Percentiles rank a stretch among this genome's conserved stretches.
Conservation (phyloP, 306 rosid genomes). For the Malus sylvestris region DNA sequence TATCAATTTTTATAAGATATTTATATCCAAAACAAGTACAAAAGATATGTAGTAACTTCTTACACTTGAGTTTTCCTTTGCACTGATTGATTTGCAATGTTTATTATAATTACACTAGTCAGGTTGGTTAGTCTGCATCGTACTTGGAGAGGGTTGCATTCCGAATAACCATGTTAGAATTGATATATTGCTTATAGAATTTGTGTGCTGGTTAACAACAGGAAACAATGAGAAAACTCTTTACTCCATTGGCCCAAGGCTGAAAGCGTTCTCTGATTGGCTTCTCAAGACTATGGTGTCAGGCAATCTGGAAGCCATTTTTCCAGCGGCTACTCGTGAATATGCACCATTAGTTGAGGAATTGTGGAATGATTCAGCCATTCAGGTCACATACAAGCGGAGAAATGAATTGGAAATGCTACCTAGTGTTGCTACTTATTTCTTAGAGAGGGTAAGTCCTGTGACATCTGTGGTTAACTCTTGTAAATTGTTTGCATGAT, state of each 20-base stretch:
- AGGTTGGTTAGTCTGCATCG: not conserved
- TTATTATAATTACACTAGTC: not conserved
- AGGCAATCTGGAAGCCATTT: constrained; percentile 86
- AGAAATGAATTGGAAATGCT: constrained; percentile 88
- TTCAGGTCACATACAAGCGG: constrained; percentile 79
- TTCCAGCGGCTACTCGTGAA: constrained; percentile 98
- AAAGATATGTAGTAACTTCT: not conserved
- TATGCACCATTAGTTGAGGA: constrained; percentile 88
- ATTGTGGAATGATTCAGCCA: constrained; percentile 83
- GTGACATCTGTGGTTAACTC: not conserved
- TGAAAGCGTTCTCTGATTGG: constrained; percentile 96
- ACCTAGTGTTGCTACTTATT: constrained; percentile 81
- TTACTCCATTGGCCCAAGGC: constrained; percentile 80
- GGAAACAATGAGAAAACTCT: constrained; percentile 48
- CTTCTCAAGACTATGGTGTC: constrained; percentile 88
- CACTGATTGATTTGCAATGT: not conserved
- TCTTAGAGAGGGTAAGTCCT: constrained; percentile 76
- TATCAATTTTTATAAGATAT: not conserved
- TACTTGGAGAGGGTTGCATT: not conserved
- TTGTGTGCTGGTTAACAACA: constrained; percentile 25
- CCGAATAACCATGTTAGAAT: not conserved
- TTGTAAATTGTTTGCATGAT: not conserved
- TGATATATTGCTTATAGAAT: not conserved
- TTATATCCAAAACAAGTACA: not conserved
- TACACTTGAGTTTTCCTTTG: not conserved